Evolutionary conservation across 805 yeast genomes (phyloP).

Genomic region (Isabelozyma heimii): DNA sequence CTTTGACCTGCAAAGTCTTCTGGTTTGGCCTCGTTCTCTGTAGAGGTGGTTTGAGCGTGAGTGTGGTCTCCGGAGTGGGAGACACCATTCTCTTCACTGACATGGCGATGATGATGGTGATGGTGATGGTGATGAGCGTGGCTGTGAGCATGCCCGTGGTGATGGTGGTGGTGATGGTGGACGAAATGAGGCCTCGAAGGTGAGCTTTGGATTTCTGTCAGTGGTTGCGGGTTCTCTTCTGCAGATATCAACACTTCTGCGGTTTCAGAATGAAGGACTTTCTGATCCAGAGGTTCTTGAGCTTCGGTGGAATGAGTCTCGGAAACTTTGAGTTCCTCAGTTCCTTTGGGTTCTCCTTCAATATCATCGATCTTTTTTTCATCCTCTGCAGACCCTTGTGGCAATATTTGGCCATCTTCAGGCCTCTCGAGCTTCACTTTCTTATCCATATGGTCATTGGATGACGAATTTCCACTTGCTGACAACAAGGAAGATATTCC

Average conservation of each 20-base stretch:
- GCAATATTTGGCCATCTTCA: neutral
- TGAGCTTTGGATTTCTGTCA: neutral
- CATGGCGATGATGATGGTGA: slow-evolving; percentile 15
- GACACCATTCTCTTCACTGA: slow-evolving; percentile 1
- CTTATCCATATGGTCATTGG: neutral
- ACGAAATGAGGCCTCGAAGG: slow-evolving; percentile 3
- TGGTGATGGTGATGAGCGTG: slow-evolving; percentile 9
- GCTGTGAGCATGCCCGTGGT: slow-evolving; percentile 7
- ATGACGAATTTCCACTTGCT: too few relatives aligned
- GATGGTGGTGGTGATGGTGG: slow-evolving; percentile 10
- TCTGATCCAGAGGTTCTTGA: neutral
- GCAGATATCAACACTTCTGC: too few relatives aligned
- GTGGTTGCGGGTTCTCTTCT: too few relatives aligned
- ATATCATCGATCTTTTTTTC: neutral
- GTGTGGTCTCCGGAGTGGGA: slow-evolving; percentile 5
- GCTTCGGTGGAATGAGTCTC: neutral
- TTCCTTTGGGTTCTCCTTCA: neutral
- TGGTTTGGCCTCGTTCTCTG: neutral
- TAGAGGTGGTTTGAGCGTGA: neutral
- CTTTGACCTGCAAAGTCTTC: slow-evolving; percentile 1
- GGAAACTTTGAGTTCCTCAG: neutral
- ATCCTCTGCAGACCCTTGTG: neutral
- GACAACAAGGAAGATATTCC: neutral
- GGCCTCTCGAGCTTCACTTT: neutral
- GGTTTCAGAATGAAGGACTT: too few relatives aligned